These are phyloP conservation scores for Quercus rubra DNA, from an alignment of 306 rosid genomes.

Conservation along the genomic window DNA sequence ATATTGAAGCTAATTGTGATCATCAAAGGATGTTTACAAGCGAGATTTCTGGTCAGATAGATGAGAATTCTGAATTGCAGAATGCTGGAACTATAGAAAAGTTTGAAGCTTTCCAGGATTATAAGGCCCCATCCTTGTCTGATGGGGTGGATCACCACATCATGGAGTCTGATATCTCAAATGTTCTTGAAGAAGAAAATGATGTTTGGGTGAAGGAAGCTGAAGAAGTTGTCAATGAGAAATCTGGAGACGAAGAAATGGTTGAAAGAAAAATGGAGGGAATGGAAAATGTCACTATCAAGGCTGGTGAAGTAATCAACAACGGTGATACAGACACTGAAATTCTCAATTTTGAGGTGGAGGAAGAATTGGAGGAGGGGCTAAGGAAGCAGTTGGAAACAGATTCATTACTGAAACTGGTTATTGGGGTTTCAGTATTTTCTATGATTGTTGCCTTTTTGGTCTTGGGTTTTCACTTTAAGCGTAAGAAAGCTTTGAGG, in stretches of 20 bases:
- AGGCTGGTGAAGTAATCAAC: neutral
- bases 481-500: neutral
- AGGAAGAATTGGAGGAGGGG: neutral
- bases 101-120: conserved; percentile 6
- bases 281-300: neutral
- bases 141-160: neutral
- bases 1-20: conserved; percentile 2
- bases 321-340: neutral
- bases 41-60: neutral
- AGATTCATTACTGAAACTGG: conserved; percentile 1
- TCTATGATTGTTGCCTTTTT: conserved; percentile 11
- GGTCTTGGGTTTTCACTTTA: neutral
- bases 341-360: neutral
- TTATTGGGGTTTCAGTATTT: conserved; percentile 20
- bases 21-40: neutral
- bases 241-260: conserved; percentile 1
- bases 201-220: neutral
- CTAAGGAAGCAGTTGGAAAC: conserved; percentile 5
- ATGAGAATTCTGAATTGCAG: neutral
- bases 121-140: neutral
- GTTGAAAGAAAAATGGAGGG: conserved; percentile 13
- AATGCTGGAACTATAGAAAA: conserved; percentile 4
- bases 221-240: conserved; percentile 1
- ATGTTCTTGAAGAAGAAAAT: neutral
- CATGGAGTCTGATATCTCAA: neutral